Conservation (phyloP, 371 early-diverging fungal species). For the Haplosporangium sp. region DNA sequence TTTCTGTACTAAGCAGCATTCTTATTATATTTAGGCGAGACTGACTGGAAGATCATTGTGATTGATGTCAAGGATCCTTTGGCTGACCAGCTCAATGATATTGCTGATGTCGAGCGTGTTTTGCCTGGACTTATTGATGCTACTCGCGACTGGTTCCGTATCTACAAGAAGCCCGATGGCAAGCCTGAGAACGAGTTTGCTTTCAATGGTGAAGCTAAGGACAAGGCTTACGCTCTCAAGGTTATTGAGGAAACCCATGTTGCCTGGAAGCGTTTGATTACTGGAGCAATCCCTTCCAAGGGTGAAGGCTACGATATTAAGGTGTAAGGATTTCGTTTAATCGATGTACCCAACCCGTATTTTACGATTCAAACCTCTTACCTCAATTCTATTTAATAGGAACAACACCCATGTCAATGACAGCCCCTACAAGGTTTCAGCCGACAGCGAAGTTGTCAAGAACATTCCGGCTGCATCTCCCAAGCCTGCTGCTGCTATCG, state of each 20-base stretch:
- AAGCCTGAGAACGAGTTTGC: constrained; percentile 99
- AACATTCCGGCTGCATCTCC: constrained; percentile 74
- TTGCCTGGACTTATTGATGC: constrained; percentile 96
- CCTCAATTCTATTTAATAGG: constrained; percentile 45
- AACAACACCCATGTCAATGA: constrained; percentile 78
- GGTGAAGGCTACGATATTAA: constrained; percentile 78
- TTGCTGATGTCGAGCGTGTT: constrained; percentile 96
- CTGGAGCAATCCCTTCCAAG: constrained; percentile 66
- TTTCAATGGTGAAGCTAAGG: constrained; percentile 91
- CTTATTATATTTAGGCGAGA: constrained; percentile 76
- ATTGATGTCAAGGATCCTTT: constrained; percentile 97
- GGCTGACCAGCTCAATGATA: constrained; percentile 93
- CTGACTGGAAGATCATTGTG: constrained; percentile 99
- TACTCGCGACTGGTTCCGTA: constrained; percentile 98
- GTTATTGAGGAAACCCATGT: constrained; percentile 94
- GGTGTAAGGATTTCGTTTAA: constrained; percentile 60
- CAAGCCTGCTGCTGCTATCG: constrained; percentile 70
- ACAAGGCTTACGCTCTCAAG: constrained; percentile 92
- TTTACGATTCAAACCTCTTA: too few relatives aligned
- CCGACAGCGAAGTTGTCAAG: constrained; percentile 68
- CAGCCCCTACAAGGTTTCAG: constrained; percentile 74
- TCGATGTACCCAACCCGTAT: too few relatives aligned
- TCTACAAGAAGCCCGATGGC: constrained; percentile 99
- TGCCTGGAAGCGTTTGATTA: constrained; percentile 93
- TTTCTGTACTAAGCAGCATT: neutral